Evolutionary conservation across 108 stramenopile species (phyloP).

Genomic region (Skeletonema grethae): DNA sequence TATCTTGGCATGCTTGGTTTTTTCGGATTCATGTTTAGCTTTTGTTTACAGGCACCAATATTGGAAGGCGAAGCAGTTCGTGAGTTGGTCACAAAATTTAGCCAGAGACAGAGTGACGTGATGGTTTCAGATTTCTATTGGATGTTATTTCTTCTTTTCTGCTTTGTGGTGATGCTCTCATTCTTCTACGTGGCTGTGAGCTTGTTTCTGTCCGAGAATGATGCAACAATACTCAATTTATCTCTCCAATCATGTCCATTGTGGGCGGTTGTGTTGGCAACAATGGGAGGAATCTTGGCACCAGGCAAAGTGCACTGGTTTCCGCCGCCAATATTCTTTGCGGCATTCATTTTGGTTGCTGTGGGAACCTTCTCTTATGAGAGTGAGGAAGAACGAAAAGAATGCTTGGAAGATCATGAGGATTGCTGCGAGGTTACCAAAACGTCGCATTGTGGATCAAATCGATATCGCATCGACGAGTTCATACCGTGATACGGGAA

Average conservation of each 20-base stretch:
- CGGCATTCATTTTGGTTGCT: conserved; percentile 33
- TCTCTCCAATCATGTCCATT: conserved; percentile 67
- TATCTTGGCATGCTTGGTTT: conserved; percentile 79
- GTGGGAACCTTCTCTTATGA: conserved; percentile 42
- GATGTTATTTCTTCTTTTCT: conserved; percentile 6
- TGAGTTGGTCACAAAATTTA: conserved; percentile 6
- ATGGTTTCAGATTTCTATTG: conserved; percentile 8
- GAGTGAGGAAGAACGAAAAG: background rate
- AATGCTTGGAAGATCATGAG: background rate
- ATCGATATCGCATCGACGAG: background rate
- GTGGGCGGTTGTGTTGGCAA: conserved; percentile 73
- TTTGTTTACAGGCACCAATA: conserved; percentile 42
- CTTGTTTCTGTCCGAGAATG: conserved; percentile 58
- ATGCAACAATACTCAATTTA: conserved; percentile 77
- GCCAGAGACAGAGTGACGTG: conserved; percentile 1
- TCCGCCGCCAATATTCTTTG: conserved; percentile 29
- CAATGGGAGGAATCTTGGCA: conserved; percentile 16
- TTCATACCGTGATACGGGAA: background rate
- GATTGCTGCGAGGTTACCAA: background rate
- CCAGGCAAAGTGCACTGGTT: background rate
- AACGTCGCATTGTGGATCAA: background rate
- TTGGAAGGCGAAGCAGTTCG: conserved; percentile 41
- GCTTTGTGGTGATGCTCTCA: conserved; percentile 43
- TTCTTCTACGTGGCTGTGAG: conserved; percentile 69
- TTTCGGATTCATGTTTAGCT: conserved; percentile 60